phyloP scores from a whole-genome alignment of 1,284 basidiomycete species.

The Psilocybe mexicana region DNA sequence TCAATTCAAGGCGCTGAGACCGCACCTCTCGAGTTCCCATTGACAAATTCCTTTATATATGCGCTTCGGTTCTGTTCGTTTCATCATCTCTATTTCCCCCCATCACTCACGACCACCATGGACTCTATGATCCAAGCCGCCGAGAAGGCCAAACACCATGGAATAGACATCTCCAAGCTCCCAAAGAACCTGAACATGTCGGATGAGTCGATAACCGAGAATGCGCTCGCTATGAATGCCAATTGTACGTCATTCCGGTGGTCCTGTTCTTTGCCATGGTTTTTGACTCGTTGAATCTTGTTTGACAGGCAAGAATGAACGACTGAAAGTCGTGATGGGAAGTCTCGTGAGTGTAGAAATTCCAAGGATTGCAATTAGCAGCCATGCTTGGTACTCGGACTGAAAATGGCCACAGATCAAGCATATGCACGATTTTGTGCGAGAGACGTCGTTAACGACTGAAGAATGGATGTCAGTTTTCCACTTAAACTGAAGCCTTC shows the following conservation, averaged over 20 bases:
- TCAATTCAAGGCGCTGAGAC: background rate
- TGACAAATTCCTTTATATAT: background rate
- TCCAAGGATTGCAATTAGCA: no score
- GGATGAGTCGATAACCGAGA: slow-evolving; percentile 39
- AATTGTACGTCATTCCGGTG: slow-evolving; percentile 34
- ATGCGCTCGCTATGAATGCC: slow-evolving; percentile 39
- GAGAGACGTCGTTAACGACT: slow-evolving; percentile 72
- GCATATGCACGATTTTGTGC: slow-evolving; percentile 73
- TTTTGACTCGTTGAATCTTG: background rate
- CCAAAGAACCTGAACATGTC: slow-evolving; percentile 41
- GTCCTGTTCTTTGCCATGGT: background rate
- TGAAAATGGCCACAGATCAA: slow-evolving; percentile 33
- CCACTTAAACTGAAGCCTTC: background rate
- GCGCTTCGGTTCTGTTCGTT: background rate
- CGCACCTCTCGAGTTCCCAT: no score
- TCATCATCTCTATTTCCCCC: background rate
- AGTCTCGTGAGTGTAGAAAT: slow-evolving; percentile 32
- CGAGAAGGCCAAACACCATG: slow-evolving; percentile 32
- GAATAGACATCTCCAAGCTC: slow-evolving; percentile 39
- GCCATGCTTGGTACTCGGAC: background rate
- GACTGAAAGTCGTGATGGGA: slow-evolving; percentile 42
- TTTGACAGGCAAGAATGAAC: slow-evolving; percentile 37
- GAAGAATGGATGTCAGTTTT: slow-evolving; percentile 76
- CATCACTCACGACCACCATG: slow-evolving; percentile 7
- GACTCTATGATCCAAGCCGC: slow-evolving; percentile 23